phyloP scores from a whole-genome alignment of 768 basidiomycete genomes.

The Suillus brevipes region DNA sequence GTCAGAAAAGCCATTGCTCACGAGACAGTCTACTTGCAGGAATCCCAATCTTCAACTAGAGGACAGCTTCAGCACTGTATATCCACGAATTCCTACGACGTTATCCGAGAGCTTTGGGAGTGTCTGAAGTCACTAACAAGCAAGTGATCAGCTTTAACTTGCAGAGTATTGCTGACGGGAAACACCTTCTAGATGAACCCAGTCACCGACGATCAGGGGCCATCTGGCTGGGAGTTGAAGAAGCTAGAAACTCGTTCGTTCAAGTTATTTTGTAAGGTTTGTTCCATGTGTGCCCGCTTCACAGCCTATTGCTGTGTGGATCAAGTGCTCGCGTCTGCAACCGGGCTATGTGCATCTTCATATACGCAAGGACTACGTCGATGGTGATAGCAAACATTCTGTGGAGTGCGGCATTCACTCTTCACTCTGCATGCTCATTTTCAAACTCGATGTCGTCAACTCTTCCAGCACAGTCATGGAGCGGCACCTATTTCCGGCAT shows the following conservation, averaged over 20 bases:
- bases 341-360: neutral
- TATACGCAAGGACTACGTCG: neutral
- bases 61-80: neutral
- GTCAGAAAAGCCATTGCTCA: neutral
- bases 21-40: neutral
- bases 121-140: neutral
- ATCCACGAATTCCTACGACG: neutral
- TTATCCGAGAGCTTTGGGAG: neutral
- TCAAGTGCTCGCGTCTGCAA: neutral
- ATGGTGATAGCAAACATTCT: neutral
- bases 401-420: neutral
- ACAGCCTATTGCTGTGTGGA: neutral
- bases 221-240: neutral
- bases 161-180: neutral
- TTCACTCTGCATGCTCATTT: neutral
- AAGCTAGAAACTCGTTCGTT: neutral
- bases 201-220: neutral
- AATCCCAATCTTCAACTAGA: neutral
- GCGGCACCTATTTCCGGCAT: no score
- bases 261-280: neutral
- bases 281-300: neutral
- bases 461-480: no score
- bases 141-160: neutral
- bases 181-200: neutral
- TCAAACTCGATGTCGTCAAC: no score